Base-by-base conservation (phyloP, 2,329 filamentous ascomycete species). In the Nemania abortiva region DNA sequence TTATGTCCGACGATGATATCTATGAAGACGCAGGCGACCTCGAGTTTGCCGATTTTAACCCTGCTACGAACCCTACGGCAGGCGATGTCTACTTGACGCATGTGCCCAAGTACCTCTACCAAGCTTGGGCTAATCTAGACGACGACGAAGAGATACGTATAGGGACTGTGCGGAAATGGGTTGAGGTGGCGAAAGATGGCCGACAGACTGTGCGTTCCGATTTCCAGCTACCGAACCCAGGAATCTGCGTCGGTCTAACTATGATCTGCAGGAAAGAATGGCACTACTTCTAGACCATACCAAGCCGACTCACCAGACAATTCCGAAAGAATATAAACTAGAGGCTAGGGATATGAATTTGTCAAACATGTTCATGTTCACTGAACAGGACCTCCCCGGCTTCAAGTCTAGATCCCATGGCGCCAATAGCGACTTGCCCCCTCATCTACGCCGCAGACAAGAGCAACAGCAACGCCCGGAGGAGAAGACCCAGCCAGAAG, bases 271-370 rank as follows among this genome's bases (percentile, higher is more conserved):
- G 78, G 79, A 82, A 69, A 84, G 84, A 66, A 81, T 87, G 70
- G 81, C 91, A 79, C 92, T 97, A 82, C 87, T 94, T 70, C 85
- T 97, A 52, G 84, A 86, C 75, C 85, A 86, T 24, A 86, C 89
- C 60, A 84, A 91, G 59, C 84, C 88, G 7, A 86, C 89, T 71
- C 94, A 97, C 78, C 87, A 91, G 74, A 83, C 86, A 5, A 85
- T 98, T n/a, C 94, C 95, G 11, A 93, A 93, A 77, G 94, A 97
- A 77, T 99, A 98, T 81, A 88, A 93, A 73, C 83, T 98, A 66
- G 90, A 94, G 55, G 86, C 94, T 55, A 90, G 82, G 64, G 84
- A 86, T 58, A 77, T 80, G 63, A 79, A 88, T n/a, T 89, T 95
- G 39, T 89, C 89, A 76, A 98, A 97, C 81, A 96, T 94, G 22